phyloP scores from a whole-genome alignment of 805 yeast species.

The Barnettozyma pratensis region DNA sequence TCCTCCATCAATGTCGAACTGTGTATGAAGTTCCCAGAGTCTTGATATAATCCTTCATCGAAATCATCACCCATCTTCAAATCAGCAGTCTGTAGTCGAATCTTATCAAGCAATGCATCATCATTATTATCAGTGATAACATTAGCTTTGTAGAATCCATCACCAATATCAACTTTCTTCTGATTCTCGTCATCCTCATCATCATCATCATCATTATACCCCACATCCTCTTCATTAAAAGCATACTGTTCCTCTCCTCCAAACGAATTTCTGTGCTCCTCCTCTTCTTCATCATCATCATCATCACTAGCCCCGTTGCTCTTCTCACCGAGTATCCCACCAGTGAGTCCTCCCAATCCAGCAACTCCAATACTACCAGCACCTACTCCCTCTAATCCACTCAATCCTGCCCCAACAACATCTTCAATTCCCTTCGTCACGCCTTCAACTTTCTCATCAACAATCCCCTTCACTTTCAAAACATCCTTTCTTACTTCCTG shows the following conservation, averaged over 20 bases:
- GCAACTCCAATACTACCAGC: too few species aligned
- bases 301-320: not conserved
- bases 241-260: too few species aligned
- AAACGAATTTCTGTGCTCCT: too few species aligned
- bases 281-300: not conserved
- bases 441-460: not conserved
- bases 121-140: constrained; percentile 21
- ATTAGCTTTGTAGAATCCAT: constrained; percentile 16
- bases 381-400: too few species aligned
- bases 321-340: too few species aligned
- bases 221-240: too few species aligned
- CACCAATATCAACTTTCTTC: not conserved
- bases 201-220: not conserved
- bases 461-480: too few species aligned
- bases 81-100: constrained; percentile 39
- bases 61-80: constrained; percentile 21
- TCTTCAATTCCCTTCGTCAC: not conserved
- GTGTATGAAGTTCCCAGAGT: constrained; percentile 13
- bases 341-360: too few species aligned
- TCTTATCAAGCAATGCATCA: constrained; percentile 27
- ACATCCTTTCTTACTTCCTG: not conserved
- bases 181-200: too few species aligned
- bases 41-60: constrained; percentile 22
- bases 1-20: constrained; percentile 23
- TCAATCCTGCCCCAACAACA: not conserved